Base-by-base conservation (phyloP, 1,284 basidiomycete species). In the Meira nashicola region DNA sequence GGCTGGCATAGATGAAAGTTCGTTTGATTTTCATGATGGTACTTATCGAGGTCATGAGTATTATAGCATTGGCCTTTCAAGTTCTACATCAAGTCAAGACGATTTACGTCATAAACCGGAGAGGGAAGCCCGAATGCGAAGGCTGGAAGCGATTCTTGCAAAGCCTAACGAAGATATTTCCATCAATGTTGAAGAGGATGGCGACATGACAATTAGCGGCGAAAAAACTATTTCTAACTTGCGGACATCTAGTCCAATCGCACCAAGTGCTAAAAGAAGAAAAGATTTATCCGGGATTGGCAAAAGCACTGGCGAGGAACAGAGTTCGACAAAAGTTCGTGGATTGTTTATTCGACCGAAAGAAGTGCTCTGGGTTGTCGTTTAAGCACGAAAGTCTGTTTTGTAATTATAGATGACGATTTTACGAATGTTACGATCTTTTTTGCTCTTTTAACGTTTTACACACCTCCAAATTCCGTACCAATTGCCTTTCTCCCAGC, bases 11-110 rank as follows among this genome's bases (percentile, higher is more conserved):
- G 48, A 56, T 17, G 53, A 39, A n/a, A 14, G 12, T 15, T 14
- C 23, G 12, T 40, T 33, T 38, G 39, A 46, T 55, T 91, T 90
- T 89, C 84, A 89, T 71, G 89, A 92, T 67, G 91, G 90, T 0
- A 83, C 84, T 0, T 87, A 87, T 84, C 84, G 85, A 25, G 89
- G 90, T 0, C 80, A 89, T 14, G 83, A 85, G 9, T 92, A 92
- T 78, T 92, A 91, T 71, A 88, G 89, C 63, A 85, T 19, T 48
- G 46, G 46, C n/a, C 46, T 48, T 17, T 25, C 90, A 57, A 80
- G 82, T 12, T 79, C 79, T 2, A 80, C 74, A 9, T 80, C 82
- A 10, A 82, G 82, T 0, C 86, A 88, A 65, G 87, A 84, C 84
- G 87, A 87, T 65, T 80, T 81, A 63, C 80, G 80, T 55, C 46